These are phyloP conservation scores for Podaxis sp. DNA, from an alignment of 768 basidiomycete species.

Conservation along the genomic window DNA sequence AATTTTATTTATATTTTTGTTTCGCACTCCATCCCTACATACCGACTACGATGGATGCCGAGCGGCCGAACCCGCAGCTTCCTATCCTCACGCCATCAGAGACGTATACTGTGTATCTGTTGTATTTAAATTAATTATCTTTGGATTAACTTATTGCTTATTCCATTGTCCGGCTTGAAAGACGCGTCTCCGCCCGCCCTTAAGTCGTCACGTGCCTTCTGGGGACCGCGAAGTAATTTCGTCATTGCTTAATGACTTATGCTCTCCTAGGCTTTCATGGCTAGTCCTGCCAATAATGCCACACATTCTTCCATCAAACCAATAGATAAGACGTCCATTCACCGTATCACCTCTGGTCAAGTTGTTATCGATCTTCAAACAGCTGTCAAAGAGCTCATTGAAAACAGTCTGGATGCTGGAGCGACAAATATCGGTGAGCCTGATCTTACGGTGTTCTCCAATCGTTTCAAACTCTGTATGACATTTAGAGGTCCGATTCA, in stretches of 20 bases:
- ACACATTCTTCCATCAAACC: slow-evolving; percentile 38
- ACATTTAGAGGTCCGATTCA: slow-evolving; percentile 80
- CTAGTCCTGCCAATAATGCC: not conserved
- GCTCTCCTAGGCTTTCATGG: not conserved
- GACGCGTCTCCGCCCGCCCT: not conserved
- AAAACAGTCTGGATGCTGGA: slow-evolving; percentile 93
- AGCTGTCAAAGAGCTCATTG: slow-evolving; percentile 93
- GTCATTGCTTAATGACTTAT: too few relatives aligned
- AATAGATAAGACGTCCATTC: slow-evolving; percentile 78
- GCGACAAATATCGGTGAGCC: slow-evolving; percentile 79
- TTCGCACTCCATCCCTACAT: too few relatives aligned
- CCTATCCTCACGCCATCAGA: too few relatives aligned
- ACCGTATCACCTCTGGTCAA: slow-evolving; percentile 91
- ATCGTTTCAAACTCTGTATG: not conserved
- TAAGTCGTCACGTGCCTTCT: not conserved
- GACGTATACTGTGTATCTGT: too few relatives aligned
- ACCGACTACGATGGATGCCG: too few relatives aligned
- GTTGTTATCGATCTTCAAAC: slow-evolving; percentile 93
- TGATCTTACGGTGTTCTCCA: too few relatives aligned
- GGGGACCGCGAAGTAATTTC: too few relatives aligned
- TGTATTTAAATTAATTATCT: too few relatives aligned
- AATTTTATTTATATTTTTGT: too few relatives aligned
- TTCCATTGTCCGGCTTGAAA: not conserved
- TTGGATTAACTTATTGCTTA: too few relatives aligned
- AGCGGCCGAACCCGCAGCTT: too few relatives aligned